Evolutionary conservation across 495 filamentous ascomycete species (phyloP).

Genomic region (Podospora didyma): DNA sequence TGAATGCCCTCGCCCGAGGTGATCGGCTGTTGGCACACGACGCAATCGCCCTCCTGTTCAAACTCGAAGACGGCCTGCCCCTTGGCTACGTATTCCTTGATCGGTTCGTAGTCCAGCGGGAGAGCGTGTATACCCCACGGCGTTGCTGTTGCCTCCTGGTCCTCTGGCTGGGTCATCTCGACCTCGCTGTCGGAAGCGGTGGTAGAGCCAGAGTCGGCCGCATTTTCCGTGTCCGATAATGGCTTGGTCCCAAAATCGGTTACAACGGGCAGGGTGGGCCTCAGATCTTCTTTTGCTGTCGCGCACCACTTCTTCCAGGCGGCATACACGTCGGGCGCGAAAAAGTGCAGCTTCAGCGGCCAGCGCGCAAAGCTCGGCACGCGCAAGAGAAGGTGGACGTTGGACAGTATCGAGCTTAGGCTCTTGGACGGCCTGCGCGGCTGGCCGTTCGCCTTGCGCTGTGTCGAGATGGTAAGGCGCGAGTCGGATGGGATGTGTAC

Average conservation of each 20-base stretch:
- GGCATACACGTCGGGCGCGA: constrained; percentile 61
- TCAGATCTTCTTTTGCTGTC: constrained; percentile 43
- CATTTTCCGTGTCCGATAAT: neutral
- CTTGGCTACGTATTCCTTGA: constrained; percentile 71
- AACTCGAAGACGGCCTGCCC: constrained; percentile 60
- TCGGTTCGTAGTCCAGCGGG: constrained; percentile 59
- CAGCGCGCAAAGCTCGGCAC: constrained; percentile 72
- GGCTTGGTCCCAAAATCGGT: constrained; percentile 45
- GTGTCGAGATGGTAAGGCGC: constrained; percentile 42
- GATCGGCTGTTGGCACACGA: constrained; percentile 56
- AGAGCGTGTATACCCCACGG: constrained; percentile 52
- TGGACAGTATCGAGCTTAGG: constrained; percentile 60
- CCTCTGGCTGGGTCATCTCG: constrained; percentile 3
- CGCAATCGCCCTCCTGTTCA: constrained; percentile 53
- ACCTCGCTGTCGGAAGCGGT: neutral
- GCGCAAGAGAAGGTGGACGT: constrained; percentile 73
- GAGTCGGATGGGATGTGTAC: constrained; percentile 62
- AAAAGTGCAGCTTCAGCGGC: constrained; percentile 83
- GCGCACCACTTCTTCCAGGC: constrained; percentile 63
- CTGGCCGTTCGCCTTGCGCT: constrained; percentile 36
- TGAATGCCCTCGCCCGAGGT: constrained; percentile 47
- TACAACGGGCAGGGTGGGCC: constrained; percentile 48
- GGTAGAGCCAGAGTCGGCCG: neutral
- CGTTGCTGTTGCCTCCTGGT: neutral
- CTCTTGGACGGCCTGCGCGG: constrained; percentile 53